phyloP scores from a whole-genome alignment of 371 early-diverging fungal genomes.

The Polyrhizophydium stewartii region DNA sequence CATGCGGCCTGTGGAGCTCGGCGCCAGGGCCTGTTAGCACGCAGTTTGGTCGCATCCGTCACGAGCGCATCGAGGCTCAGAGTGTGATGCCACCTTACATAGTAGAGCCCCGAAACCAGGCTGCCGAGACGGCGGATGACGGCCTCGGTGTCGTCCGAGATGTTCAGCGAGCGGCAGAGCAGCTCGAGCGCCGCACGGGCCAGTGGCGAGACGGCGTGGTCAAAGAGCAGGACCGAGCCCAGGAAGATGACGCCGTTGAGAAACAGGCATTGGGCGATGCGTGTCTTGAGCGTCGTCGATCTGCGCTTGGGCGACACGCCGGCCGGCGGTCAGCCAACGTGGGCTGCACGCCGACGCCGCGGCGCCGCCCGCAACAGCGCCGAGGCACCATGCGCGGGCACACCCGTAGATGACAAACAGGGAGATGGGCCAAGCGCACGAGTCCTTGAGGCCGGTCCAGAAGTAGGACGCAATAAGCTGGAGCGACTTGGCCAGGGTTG shows the following conservation, averaged over 20 bases:
- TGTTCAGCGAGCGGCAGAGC: neutral
- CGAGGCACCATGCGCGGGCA: neutral
- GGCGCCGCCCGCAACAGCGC: neutral
- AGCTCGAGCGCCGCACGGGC: slow-evolving; percentile 4
- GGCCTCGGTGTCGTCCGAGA: slow-evolving; percentile 1
- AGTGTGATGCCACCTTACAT: neutral
- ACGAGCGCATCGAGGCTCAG: neutral
- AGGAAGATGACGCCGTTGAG: slow-evolving; percentile 37
- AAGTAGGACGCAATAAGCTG: slow-evolving; percentile 74
- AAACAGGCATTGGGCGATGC: slow-evolving; percentile 24
- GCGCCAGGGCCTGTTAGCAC: neutral
- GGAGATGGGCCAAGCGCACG: slow-evolving; percentile 25
- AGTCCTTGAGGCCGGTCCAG: slow-evolving; percentile 19
- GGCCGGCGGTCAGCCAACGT: neutral
- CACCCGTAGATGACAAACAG: slow-evolving; percentile 30
- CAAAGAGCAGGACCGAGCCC: slow-evolving; percentile 28
- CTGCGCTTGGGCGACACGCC: slow-evolving; percentile 4
- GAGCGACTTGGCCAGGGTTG: slow-evolving; percentile 61
- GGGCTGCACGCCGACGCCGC: too few relatives aligned
- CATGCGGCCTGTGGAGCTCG: slow-evolving; percentile 22
- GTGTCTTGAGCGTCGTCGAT: slow-evolving; percentile 25
- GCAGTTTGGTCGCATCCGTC: neutral
- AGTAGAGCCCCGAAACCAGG: slow-evolving; percentile 4
- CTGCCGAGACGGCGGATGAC: neutral
- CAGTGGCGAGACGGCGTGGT: slow-evolving; percentile 18